Conservation (phyloP, 2,329 filamentous ascomycete genomes). For the Alternaria sp. region DNA sequence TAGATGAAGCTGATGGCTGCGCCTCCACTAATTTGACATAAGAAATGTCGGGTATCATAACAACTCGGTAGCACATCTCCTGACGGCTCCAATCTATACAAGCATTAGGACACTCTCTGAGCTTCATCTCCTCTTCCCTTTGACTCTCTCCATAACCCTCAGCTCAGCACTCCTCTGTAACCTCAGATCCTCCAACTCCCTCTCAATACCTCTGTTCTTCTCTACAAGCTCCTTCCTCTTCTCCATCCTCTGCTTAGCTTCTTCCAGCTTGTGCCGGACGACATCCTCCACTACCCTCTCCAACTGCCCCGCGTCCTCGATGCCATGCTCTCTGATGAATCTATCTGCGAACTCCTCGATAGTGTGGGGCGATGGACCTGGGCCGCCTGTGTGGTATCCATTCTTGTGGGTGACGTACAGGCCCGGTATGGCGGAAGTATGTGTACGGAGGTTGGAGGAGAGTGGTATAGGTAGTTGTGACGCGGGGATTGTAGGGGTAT, state of each 20-base stretch:
- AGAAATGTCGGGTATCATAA: conserved; percentile 18
- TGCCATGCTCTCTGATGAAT: conserved; percentile 50
- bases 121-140: conserved; percentile 38
- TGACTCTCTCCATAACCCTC: conserved; percentile 54
- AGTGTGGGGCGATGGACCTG: conserved; percentile 50
- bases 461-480: conserved; percentile 54
- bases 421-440: conserved; percentile 54
- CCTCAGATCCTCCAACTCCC: conserved; percentile 53
- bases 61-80: neutral
- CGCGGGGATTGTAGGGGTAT: conserved; percentile 39
- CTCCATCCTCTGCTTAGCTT: conserved; percentile 50
- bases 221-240: conserved; percentile 51
- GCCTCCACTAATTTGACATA: conserved; percentile 11
- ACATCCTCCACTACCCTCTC: conserved; percentile 44
- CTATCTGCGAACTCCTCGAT: conserved; percentile 49
- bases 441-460: conserved; percentile 53
- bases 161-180: conserved; percentile 57
- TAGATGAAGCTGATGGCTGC: neutral
- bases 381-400: conserved; percentile 59
- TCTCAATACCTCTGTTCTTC: conserved; percentile 54
- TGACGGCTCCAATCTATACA: neutral
- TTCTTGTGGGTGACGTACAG: conserved; percentile 56
- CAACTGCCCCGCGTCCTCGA: conserved; percentile 48
- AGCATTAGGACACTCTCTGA: neutral
- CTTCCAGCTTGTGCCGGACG: conserved; percentile 46